Evolutionary conservation across 2,329 filamentous ascomycete genomes (phyloP).

Genomic region (Penicillium hesseltinei): DNA sequence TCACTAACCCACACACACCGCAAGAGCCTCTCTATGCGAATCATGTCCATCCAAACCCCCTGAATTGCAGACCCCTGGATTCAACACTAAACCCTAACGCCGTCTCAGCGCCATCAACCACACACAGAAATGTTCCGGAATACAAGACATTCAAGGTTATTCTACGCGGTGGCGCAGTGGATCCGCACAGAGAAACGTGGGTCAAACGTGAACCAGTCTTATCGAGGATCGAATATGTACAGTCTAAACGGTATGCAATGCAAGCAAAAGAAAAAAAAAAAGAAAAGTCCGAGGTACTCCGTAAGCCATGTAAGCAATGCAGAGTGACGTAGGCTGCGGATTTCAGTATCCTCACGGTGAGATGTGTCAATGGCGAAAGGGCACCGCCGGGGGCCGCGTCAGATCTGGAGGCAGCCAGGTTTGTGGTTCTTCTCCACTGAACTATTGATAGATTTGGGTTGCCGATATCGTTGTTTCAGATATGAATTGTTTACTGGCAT

Average conservation of each 20-base stretch:
- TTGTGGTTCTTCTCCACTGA: conserved; percentile 12
- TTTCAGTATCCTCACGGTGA: neutral
- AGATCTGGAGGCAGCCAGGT: conserved; percentile 14
- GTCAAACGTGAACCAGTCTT: neutral
- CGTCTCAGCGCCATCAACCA: neutral
- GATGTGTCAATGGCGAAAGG: neutral
- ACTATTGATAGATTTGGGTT: conserved; percentile 18
- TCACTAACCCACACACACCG: neutral
- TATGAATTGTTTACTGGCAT: conserved; percentile 1
- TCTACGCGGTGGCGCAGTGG: conserved; percentile 8
- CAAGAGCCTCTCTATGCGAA: neutral
- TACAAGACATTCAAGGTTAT: neutral
- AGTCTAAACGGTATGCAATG: neutral
- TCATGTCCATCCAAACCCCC: neutral
- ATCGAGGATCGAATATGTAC: neutral
- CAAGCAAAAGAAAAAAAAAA: neutral
- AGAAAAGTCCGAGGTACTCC: neutral
- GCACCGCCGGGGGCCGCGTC: conserved; percentile 16
- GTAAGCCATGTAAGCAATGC: neutral
- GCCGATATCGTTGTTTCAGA: conserved; percentile 16
- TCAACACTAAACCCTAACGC: neutral
- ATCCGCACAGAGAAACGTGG: neutral
- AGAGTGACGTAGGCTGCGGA: neutral
- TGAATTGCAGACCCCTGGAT: too few relatives aligned
- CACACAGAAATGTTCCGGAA: neutral